Conservation (phyloP, 2,329 filamentous ascomycete species). For the Aspergillus jensenii region DNA sequence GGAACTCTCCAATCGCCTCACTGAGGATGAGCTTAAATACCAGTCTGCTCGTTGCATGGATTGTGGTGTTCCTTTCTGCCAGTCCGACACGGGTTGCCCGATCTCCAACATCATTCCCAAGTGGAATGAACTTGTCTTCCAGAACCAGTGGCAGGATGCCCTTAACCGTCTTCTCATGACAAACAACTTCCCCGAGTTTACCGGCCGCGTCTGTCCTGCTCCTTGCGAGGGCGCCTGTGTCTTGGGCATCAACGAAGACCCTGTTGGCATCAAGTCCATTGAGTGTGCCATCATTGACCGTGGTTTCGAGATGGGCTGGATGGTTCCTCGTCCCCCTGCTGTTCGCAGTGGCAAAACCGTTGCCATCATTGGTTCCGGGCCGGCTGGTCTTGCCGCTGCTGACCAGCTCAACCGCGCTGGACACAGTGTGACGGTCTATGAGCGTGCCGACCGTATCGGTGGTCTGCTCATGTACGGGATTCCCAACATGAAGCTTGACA, state of each 20-base stretch:
- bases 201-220: slow-evolving; percentile 92
- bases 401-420: slow-evolving; percentile 94
- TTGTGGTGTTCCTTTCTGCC: slow-evolving; percentile 96
- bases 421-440: slow-evolving; percentile 84
- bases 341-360: slow-evolving; percentile 84
- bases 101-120: slow-evolving; percentile 98
- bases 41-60: slow-evolving; percentile 98
- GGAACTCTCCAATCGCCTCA: slow-evolving; percentile 81
- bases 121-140: slow-evolving; percentile 81
- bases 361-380: slow-evolving; percentile 87
- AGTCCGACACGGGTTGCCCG: slow-evolving; percentile 92
- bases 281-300: slow-evolving; percentile 98
- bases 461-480: slow-evolving; percentile 98
- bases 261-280: slow-evolving; percentile 97
- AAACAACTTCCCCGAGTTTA: slow-evolving; percentile 98
- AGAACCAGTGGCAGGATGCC: slow-evolving; percentile 83
- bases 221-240: slow-evolving; percentile 96
- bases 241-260: slow-evolving; percentile 93
- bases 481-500: slow-evolving; percentile 99
- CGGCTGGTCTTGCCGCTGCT: slow-evolving; percentile 82
- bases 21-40: slow-evolving; percentile 94
- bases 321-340: slow-evolving; percentile 77
- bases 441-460: slow-evolving; percentile 86
- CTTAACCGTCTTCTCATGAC: slow-evolving; percentile 91
- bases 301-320: slow-evolving; percentile 98